A percentile compares a stretch with the other conserved stretches of the same genome.
Evolutionary conservation across 2,329 filamentous ascomycete species (phyloP).

Genomic region (Sporothrix schenckii): DNA sequence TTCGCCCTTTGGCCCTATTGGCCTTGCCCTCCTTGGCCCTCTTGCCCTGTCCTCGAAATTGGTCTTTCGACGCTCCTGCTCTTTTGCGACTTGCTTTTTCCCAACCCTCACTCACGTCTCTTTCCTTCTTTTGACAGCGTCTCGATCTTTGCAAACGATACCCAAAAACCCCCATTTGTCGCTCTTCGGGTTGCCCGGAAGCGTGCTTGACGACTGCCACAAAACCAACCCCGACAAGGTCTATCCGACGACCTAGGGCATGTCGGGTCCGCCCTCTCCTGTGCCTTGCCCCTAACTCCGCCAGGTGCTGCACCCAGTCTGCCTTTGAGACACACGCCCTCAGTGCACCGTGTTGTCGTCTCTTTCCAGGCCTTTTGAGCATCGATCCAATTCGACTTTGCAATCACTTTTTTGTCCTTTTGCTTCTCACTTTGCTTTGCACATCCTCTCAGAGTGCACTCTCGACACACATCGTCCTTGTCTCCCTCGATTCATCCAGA

Average conservation of each 20-base stretch:
- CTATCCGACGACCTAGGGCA: slow-evolving; percentile 8
- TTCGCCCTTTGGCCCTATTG: neutral
- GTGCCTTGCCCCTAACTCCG: slow-evolving; percentile 3
- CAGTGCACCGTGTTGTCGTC: neutral
- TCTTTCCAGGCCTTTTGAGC: neutral
- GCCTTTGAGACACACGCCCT: slow-evolving; percentile 23
- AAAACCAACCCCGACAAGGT: neutral
- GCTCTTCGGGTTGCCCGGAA: slow-evolving; percentile 18
- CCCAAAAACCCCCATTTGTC: neutral
- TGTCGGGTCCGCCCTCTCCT: neutral
- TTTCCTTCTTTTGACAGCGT: neutral
- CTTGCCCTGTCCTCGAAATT: neutral
- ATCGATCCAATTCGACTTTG: neutral
- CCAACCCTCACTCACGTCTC: neutral
- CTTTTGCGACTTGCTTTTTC: neutral
- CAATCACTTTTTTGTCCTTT: slow-evolving; percentile 11
- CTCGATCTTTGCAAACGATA: neutral
- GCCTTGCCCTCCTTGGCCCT: neutral
- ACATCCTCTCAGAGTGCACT: neutral
- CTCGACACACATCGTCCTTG: neutral
- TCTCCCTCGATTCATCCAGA: neutral
- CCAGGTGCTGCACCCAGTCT: slow-evolving; percentile 26
- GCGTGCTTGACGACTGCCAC: neutral
- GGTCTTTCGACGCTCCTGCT: neutral
- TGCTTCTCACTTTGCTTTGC: neutral